A percentile compares a stretch with the other conserved stretches of the same genome.
Evolutionary conservation across 2,329 filamentous ascomycete genomes (phyloP).

Genomic region (Neofusicoccum laricinum): DNA sequence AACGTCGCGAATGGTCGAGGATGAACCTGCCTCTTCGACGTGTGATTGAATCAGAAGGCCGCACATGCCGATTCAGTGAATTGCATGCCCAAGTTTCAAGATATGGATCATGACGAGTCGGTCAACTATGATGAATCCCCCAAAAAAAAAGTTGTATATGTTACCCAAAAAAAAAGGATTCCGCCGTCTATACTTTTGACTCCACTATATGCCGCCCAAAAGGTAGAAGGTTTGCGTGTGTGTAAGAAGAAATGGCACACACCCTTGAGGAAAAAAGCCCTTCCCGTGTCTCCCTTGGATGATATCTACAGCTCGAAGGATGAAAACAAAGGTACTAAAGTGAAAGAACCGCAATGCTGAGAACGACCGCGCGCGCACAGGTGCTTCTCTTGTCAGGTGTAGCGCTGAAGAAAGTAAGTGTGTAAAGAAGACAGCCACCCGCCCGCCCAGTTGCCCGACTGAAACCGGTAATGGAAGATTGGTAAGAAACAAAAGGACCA

Average conservation of each 20-base stretch:
- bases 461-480: neutral
- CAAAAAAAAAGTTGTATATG: neutral
- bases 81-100: no score
- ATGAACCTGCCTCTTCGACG: no score
- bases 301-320: slow-evolving; percentile 9
- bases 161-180: neutral
- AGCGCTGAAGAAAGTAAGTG: neutral
- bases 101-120: no score
- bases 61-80: no score
- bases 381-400: neutral
- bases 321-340: neutral
- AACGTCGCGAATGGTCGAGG: no score
- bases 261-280: neutral
- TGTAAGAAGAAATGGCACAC: neutral
- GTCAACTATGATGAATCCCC: no score
- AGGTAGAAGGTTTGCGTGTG: neutral
- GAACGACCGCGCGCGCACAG: neutral
- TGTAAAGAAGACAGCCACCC: neutral
- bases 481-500: neutral
- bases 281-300: neutral
- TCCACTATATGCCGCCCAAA: slow-evolving; percentile 15
- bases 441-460: neutral
- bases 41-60: no score
- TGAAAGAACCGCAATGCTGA: neutral
- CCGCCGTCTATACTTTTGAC: slow-evolving; percentile 17